Evolutionary conservation across 768 basidiomycete genomes (phyloP).

Genomic region (Suillus paluster): DNA sequence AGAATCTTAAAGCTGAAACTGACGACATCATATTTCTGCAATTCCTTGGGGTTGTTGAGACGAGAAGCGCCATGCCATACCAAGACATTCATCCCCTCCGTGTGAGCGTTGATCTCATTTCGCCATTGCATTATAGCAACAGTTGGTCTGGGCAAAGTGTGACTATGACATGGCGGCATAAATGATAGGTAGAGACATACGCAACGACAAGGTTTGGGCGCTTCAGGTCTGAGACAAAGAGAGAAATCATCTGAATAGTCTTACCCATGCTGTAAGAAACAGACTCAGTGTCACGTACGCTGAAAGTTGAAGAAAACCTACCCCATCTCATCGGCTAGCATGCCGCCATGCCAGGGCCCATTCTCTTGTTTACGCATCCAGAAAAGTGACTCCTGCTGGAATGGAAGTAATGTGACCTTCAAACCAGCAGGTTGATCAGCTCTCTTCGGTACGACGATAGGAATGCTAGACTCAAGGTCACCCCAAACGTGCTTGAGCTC

Average conservation of each 20-base stretch:
- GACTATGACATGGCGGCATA: background rate
- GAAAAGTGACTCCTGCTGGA: constrained; percentile 91
- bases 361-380: constrained; percentile 98
- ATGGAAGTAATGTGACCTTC: constrained; percentile 86
- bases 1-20: constrained; percentile 24
- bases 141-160: constrained; percentile 40
- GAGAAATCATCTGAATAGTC: constrained; percentile 95
- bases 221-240: constrained; percentile 76
- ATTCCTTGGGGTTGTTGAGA: constrained; percentile 63
- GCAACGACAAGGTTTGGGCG: constrained; percentile 93
- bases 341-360: constrained; percentile 85
- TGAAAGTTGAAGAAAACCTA: constrained; percentile 38
- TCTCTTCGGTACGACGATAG: constrained; percentile 64
- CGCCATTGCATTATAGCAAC: constrained; percentile 82
- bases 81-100: constrained; percentile 80
- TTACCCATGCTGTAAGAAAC: constrained; percentile 73
- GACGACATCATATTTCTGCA: constrained; percentile 89
- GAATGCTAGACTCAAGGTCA: constrained; percentile 68
- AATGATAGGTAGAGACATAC: constrained; percentile 46
- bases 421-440: constrained; percentile 83
- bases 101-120: constrained; percentile 89
- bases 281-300: constrained; percentile 14
- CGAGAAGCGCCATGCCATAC: constrained; percentile 92
- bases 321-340: constrained; percentile 97
- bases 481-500: constrained; percentile 89